Evolutionary conservation across 495 filamentous ascomycete species (phyloP).

Genomic region (Annulohypoxylon maeteangense): DNA sequence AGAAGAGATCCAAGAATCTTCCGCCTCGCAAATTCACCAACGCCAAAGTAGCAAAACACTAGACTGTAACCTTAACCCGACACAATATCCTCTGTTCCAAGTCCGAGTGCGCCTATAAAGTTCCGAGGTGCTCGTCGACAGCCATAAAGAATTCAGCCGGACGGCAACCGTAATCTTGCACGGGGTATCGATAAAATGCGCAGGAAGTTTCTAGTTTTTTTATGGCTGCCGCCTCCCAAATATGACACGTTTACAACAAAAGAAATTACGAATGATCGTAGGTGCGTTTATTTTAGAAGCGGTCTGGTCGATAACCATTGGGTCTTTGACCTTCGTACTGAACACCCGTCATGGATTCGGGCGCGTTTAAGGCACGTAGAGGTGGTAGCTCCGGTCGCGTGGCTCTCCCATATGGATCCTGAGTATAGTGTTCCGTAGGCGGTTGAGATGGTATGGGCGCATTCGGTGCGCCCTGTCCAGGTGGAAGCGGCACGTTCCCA

Average conservation of each 20-base stretch:
- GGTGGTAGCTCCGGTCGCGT: constrained; percentile 60
- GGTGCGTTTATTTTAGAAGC: constrained; percentile 31
- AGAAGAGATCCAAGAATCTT: constrained; percentile 14
- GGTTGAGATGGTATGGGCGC: constrained; percentile 45
- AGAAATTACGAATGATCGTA: constrained; percentile 30
- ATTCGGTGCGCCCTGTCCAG: constrained; percentile 29
- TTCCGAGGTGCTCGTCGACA: constrained; percentile 28
- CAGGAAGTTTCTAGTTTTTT: constrained; percentile 35
- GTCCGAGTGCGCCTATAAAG: constrained; percentile 32
- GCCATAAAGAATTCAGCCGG: constrained; percentile 11
- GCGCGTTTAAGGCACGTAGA: constrained; percentile 53
- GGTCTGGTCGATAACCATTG: constrained; percentile 51
- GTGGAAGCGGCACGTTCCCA: constrained; percentile 31
- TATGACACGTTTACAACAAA: constrained; percentile 36
- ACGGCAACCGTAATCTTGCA: constrained; percentile 30
- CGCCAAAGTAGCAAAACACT: constrained; percentile 33
- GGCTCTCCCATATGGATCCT: constrained; percentile 47
- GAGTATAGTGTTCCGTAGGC: constrained; percentile 44
- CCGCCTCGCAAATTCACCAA: constrained; percentile 32
- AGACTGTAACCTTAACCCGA: constrained; percentile 35
- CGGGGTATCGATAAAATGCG: constrained; percentile 39
- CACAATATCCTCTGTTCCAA: constrained; percentile 32
- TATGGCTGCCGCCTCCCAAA: constrained; percentile 27
- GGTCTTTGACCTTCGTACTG: constrained; percentile 60
- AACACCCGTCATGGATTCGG: constrained; percentile 65